Evolutionary conservation across 83 land plant genomes (phyloP), one percentile per base, ranked within the genome.

Genomic region (Larix sibirica): DNA sequence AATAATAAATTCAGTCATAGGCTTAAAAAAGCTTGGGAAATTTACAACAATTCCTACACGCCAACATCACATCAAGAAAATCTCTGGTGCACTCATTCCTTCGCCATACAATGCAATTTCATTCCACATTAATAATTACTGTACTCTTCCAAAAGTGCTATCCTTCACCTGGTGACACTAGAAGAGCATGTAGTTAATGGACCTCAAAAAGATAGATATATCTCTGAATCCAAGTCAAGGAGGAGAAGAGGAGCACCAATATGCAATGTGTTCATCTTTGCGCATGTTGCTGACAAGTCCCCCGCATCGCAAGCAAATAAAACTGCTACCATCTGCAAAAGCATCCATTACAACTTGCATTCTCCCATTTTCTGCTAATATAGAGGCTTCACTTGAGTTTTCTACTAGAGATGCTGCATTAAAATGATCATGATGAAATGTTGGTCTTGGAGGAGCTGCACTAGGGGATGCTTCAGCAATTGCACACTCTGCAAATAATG

Each of bases 401-500:
- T 10, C 77, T 24, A 79, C 44, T 2, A 74, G 40, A 10, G 56
- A 70, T 81, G 56, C 1, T 20, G 82, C 75, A 26, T 31, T 36
- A 14, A 20, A 59, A 33, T 17, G 33, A 76, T 67, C 73, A 44
- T 9, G 33, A 26, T 71, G 83, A 8, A 60, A 54, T 12, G 26
- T 24, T 3, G 76, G 24, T 8, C 58, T 8, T 59, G 81, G 33
- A 64, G 79, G 74, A 74, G 83, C 31, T 13, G 42, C 59, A 40
- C 42, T 50, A 38, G 89, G 89, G 68, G 82, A 82, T 42, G 95
- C 94, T 85, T 91, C 93, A 54, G 93, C 90, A 70, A 96, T 95
- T 18, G 94, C 99, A 88, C 99, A 96, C 81, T 95, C 95, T 2
- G 99, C 99, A 90, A 96, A 93, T 79, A 96, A 77, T 20, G 96